Evolutionary conservation across 2,329 filamentous ascomycete species (phyloP).

Genomic region (Pyrenophora teres): DNA sequence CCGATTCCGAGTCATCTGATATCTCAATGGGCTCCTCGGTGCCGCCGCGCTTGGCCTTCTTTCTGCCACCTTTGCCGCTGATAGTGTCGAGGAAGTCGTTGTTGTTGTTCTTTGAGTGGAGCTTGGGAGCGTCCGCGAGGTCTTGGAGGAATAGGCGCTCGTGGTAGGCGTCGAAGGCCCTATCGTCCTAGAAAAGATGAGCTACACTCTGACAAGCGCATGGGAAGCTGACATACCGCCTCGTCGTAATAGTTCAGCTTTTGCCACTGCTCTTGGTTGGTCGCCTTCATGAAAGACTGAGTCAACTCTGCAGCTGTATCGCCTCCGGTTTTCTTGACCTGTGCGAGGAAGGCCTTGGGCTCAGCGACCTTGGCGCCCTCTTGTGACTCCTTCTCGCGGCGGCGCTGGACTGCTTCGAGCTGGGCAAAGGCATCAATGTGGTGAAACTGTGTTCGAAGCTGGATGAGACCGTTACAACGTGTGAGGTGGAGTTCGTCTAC

Average conservation of each 20-base stretch:
- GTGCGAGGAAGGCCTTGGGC: constrained; percentile 82
- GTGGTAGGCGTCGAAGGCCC: constrained; percentile 76
- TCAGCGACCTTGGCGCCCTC: constrained; percentile 54
- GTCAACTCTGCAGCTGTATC: constrained; percentile 70
- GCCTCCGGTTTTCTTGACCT: constrained; percentile 76
- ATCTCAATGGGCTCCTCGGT: constrained; percentile 36
- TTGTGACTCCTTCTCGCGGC: constrained; percentile 53
- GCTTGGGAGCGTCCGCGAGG: constrained; percentile 50
- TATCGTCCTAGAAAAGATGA: constrained; percentile 55
- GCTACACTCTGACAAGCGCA: constrained; percentile 7
- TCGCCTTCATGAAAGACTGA: constrained; percentile 74
- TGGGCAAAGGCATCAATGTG: constrained; percentile 86
- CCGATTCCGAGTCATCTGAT: constrained; percentile 32
- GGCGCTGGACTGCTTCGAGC: constrained; percentile 60
- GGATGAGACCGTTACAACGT: constrained; percentile 78
- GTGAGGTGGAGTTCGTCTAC: constrained; percentile 85
- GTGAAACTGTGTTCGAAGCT: constrained; percentile 89
- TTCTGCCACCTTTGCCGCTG: constrained; percentile 50
- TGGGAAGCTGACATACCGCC: constrained; percentile 57
- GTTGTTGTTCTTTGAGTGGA: constrained; percentile 61
- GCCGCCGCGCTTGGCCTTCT: constrained; percentile 43
- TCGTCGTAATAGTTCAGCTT: constrained; percentile 81
- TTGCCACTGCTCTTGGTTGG: constrained; percentile 83
- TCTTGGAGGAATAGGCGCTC: constrained; percentile 68
- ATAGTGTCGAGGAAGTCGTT: constrained; percentile 67